Evolutionary conservation across 2,329 filamentous ascomycete species (phyloP).

Genomic region (Clonostachys solani): DNA sequence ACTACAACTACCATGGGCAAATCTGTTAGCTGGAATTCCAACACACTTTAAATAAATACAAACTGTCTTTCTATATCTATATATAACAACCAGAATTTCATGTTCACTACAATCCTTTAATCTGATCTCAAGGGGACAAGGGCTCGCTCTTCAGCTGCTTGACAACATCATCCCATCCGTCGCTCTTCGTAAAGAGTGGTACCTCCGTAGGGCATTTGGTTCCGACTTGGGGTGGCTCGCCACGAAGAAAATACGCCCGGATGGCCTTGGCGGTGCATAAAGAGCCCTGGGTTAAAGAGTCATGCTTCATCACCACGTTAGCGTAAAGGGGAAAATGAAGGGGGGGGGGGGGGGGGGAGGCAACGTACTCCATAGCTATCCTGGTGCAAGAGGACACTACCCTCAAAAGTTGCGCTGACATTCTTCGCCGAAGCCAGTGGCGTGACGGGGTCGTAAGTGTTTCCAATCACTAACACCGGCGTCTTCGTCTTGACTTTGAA

Average conservation of each 20-base stretch:
- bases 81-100: too few species aligned
- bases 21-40: too few species aligned
- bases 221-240: slow-evolving; percentile 5
- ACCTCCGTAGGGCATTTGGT: slow-evolving; percentile 8
- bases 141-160: too few species aligned
- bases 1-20: too few species aligned
- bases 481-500: slow-evolving; percentile 21
- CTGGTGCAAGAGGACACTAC: slow-evolving; percentile 33
- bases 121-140: too few species aligned
- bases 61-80: too few species aligned
- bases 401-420: slow-evolving; percentile 26
- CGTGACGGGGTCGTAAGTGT: slow-evolving; percentile 33
- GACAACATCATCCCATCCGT: slow-evolving; percentile 9
- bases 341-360: too few species aligned
- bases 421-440: slow-evolving; percentile 31
- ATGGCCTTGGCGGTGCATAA: slow-evolving; percentile 7
- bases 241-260: slow-evolving; percentile 9
- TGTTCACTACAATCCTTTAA: too few species aligned
- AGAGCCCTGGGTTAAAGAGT: background rate
- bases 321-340: background rate
- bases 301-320: background rate
- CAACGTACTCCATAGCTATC: slow-evolving; percentile 37
- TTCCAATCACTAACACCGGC: slow-evolving; percentile 31
- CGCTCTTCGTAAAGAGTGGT: slow-evolving; percentile 3
- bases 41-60: too few species aligned